Evolutionary conservation across 108 stramenopile genomes (phyloP), one percentile per base, ranked within the genome.

Genomic region (Asterionellopsis glacialis): DNA sequence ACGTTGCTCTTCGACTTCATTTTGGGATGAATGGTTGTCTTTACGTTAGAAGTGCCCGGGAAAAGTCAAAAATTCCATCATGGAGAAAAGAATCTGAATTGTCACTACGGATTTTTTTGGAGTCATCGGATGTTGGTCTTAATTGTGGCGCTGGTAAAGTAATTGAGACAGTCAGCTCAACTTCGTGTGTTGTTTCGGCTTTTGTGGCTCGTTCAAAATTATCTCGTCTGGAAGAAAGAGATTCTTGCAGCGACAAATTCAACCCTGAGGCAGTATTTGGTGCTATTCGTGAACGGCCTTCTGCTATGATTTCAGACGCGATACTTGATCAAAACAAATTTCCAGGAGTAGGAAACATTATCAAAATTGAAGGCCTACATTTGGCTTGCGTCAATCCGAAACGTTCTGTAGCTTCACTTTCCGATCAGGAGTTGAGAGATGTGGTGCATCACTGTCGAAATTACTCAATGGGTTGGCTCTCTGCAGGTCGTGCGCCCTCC

Each of bases 1-100:
- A 84, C 1, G 23, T 44, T 28, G 83, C 80, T 28, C n/a, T 82
- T 48, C 75, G 84, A 26, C 60, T 81, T 11, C 84, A 85, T 56
- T 85, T 85, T 60, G 81, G 81, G 45, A 85, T 85, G 84, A 82
- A 77, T 55, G 84, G 84, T 2, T 66, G 63, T 11, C 51, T 84
- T 0, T 57, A 53, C 24, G 21, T 66, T 6, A 61, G 61, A 24
- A 77, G 57, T 38, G 38, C 23, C 41, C 48, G 61, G 26, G 63
- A 51, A 12, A 43, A 42, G 25, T 33, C 22, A 11, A 51, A 59
- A 19, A 64, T 26, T 42, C 16, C 56, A 45, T 67, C 61, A 16
- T 19, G 59, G 40, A 74, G 67, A 73, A 72, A 65, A 53, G 62
- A 65, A 69, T 57, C 68, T n/a, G 51, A 68, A 41, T 15, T 40